Conservation (phyloP, 305 asterid genomes). For the Fraxinus paxiana region DNA sequence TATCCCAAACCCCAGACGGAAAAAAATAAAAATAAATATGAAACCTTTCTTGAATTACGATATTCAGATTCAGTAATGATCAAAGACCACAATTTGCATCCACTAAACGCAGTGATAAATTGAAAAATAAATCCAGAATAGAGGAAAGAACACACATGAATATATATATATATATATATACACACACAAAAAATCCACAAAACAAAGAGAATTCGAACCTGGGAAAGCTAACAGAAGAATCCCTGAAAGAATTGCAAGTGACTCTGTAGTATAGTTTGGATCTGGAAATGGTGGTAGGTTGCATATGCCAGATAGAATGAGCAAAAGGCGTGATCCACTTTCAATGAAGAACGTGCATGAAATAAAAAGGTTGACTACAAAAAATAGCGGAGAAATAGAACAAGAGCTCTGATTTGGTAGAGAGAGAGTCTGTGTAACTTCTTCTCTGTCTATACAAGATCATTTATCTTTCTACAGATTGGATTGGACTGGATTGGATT, state of each 20-base stretch:
- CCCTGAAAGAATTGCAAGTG: conserved; percentile 10
- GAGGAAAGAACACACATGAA: background rate
- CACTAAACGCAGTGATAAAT: conserved; percentile 4
- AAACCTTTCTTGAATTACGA: background rate
- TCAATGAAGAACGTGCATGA: background rate
- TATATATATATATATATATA: background rate
- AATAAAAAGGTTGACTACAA: background rate
- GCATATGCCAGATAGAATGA: background rate
- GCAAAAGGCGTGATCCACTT: background rate
- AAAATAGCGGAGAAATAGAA: background rate
- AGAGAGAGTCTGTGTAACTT: background rate
- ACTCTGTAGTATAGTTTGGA: conserved; percentile 28
- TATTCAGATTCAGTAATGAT: conserved; percentile 8
- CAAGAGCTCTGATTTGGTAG: background rate
- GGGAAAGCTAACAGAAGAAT: conserved; percentile 5
- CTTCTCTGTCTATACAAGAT: background rate
- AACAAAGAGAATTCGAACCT: background rate
- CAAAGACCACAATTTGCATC: conserved; percentile 4
- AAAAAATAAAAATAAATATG: background rate
- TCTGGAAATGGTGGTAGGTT: conserved; percentile 4
- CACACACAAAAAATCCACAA: background rate
- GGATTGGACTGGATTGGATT: no score
- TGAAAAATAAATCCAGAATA: background rate
- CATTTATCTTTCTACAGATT: background rate
- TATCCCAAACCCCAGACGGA: background rate